phyloP scores from a whole-genome alignment of 2,329 filamentous ascomycete species.

The Clarireedia homoeocarpa region DNA sequence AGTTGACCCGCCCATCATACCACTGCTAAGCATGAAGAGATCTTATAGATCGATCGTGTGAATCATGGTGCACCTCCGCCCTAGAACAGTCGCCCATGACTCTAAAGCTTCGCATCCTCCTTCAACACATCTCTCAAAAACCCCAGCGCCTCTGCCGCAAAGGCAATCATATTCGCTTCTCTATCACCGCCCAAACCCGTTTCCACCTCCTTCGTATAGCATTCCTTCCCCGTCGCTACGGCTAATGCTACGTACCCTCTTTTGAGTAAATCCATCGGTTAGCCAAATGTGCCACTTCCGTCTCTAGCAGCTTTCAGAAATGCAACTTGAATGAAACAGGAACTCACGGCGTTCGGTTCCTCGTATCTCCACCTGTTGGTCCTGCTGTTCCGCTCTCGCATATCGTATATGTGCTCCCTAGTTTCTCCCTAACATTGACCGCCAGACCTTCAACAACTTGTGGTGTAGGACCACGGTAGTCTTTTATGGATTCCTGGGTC shows the following conservation, averaged over 20 bases:
- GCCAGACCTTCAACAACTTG: constrained; percentile 49
- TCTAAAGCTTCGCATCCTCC: constrained; percentile 28
- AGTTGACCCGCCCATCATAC: too few species aligned
- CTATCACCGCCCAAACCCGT: constrained; percentile 46
- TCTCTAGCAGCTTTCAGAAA: background rate
- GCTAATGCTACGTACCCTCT: constrained; percentile 57
- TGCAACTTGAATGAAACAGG: background rate
- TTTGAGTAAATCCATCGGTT: constrained; percentile 16
- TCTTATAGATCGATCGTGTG: too few species aligned
- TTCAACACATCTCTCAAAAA: constrained; percentile 48
- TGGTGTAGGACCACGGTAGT: constrained; percentile 52
- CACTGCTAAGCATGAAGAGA: too few species aligned
- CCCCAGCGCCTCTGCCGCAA: constrained; percentile 49
- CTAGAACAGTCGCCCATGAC: too few species aligned
- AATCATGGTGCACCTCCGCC: too few species aligned
- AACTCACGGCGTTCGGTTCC: constrained; percentile 46
- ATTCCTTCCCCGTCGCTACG: constrained; percentile 45
- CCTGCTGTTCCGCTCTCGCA: constrained; percentile 57
- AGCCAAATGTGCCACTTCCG: background rate
- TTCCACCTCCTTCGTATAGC: constrained; percentile 45
- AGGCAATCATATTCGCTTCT: constrained; percentile 54
- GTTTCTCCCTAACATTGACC: constrained; percentile 44
- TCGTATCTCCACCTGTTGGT: constrained; percentile 47
- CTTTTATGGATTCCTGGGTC: constrained; percentile 43
- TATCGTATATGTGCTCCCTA: constrained; percentile 49